Conservation (phyloP, 2,329 filamentous ascomycete genomes). For the Colletotrichum sojae region DNA sequence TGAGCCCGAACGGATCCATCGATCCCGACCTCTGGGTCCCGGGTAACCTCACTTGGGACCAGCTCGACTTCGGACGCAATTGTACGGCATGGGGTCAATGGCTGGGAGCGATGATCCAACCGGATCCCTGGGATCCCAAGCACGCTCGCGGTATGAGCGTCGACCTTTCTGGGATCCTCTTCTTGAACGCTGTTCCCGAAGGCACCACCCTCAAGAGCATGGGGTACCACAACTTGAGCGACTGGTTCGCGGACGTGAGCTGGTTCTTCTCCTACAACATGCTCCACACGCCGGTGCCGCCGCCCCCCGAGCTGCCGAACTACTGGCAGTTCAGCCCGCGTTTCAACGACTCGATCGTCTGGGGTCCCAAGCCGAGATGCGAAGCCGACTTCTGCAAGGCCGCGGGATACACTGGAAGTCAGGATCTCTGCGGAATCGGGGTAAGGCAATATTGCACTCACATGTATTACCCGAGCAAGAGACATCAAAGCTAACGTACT, state of each 20-base stretch:
- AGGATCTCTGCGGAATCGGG: conserved; percentile 36
- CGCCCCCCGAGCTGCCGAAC: not conserved
- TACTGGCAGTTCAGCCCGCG: conserved; percentile 32
- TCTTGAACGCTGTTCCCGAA: conserved; percentile 17
- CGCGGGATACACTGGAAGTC: conserved; percentile 30
- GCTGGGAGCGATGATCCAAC: conserved; percentile 21
- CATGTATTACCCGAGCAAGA: not conserved
- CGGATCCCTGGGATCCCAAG: conserved; percentile 34
- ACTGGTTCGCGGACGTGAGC: conserved; percentile 17
- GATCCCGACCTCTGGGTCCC: conserved; percentile 32
- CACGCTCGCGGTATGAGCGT: conserved; percentile 31
- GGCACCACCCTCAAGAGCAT: not conserved
- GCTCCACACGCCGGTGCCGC: conserved; percentile 25
- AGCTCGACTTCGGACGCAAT: conserved; percentile 32
- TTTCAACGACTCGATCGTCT: conserved; percentile 19
- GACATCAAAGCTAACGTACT: too few relatives aligned
- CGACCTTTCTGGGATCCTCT: conserved; percentile 9
- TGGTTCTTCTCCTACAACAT: conserved; percentile 37
- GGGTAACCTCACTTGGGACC: conserved; percentile 34
- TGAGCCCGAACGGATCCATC: not conserved
- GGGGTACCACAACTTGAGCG: not conserved
- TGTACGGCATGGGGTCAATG: conserved; percentile 34
- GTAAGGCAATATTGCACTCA: conserved; percentile 8
- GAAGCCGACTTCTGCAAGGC: conserved; percentile 32
- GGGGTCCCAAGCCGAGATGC: conserved; percentile 25